phyloP scores from a whole-genome alignment of 1,284 basidiomycete species.

The Neonothopanus nambi region DNA sequence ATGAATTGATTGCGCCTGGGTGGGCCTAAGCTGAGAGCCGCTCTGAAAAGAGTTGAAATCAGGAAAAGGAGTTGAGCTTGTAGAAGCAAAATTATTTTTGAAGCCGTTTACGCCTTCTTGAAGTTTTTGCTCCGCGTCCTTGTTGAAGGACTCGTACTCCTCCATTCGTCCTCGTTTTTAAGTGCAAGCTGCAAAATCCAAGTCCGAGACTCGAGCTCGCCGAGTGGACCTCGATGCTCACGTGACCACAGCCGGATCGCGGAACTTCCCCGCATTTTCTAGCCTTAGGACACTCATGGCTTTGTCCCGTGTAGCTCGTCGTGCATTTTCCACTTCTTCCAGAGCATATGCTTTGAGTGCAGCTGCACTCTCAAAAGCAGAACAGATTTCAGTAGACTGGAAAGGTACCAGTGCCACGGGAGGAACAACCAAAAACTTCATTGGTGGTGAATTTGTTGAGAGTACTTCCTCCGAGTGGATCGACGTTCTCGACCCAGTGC shows the following conservation, averaged over 20 bases:
- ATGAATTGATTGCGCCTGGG: slow-evolving; percentile 9
- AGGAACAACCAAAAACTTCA: slow-evolving; percentile 86
- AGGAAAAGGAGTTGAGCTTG: slow-evolving; percentile 33
- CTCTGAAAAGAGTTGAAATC: slow-evolving; percentile 22
- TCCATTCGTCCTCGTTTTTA: no score
- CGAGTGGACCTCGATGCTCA: no score
- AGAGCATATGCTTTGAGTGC: slow-evolving; percentile 51
- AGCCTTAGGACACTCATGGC: slow-evolving; percentile 33
- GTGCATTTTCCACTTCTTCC: slow-evolving; percentile 44
- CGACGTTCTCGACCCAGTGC: slow-evolving; percentile 85
- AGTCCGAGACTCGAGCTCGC: no score
- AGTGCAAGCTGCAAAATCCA: no score
- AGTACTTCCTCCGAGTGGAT: slow-evolving; percentile 79
- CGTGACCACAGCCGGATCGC: neutral
- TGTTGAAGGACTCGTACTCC: neutral
- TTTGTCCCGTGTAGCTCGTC: slow-evolving; percentile 35
- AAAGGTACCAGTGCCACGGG: slow-evolving; percentile 84
- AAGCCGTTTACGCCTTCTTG: slow-evolving; percentile 9
- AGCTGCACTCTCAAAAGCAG: slow-evolving; percentile 57
- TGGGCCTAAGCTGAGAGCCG: slow-evolving; percentile 12
- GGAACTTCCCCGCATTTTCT: slow-evolving; percentile 11
- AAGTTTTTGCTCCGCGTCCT: neutral
- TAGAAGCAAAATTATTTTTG: slow-evolving; percentile 31
- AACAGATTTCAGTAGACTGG: slow-evolving; percentile 73
- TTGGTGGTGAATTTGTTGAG: slow-evolving; percentile 85